Evolutionary conservation across 352 stramenopile species (phyloP).

Genomic region (Elongisporangium prolatum): DNA sequence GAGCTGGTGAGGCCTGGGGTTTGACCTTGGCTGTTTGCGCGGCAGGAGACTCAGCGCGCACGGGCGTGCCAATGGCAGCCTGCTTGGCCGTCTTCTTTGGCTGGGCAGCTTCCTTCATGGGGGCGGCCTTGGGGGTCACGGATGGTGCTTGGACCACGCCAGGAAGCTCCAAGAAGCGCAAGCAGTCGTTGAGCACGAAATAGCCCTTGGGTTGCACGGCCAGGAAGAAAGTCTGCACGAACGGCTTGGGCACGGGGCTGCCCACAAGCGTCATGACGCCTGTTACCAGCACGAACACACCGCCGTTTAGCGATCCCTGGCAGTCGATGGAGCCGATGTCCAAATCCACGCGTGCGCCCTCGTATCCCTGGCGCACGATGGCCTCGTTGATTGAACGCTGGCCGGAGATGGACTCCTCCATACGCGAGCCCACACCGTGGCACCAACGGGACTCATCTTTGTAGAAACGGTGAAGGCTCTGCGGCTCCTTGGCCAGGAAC

Average conservation of each 20-base stretch:
- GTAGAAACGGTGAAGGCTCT: slow-evolving; percentile 86
- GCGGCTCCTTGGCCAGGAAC: slow-evolving; percentile 78
- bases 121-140: slow-evolving; percentile 11
- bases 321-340: slow-evolving; percentile 85
- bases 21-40: slow-evolving; percentile 8
- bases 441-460: slow-evolving; percentile 83
- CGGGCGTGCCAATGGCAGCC: slow-evolving; percentile 35
- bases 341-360: slow-evolving; percentile 71
- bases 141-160: slow-evolving; percentile 11
- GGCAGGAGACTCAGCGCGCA: slow-evolving; percentile 13
- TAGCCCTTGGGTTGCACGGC: slow-evolving; percentile 85
- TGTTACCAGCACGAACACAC: slow-evolving; percentile 83
- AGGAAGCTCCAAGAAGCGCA: slow-evolving; percentile 78
- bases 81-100: slow-evolving; percentile 27
- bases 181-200: slow-evolving; percentile 86
- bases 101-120: slow-evolving; percentile 13
- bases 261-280: slow-evolving; percentile 77
- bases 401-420: slow-evolving; percentile 73
- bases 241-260: slow-evolving; percentile 52
- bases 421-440: slow-evolving; percentile 74
- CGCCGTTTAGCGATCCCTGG: slow-evolving; percentile 60
- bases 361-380: slow-evolving; percentile 78
- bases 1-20: neutral
- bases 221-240: slow-evolving; percentile 87
- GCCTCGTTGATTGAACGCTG: slow-evolving; percentile 80